A percentile compares a stretch with the other conserved stretches of the same genome.
Evolutionary conservation across 805 yeast species (phyloP).

Genomic region (Nakazawaea peltata): DNA sequence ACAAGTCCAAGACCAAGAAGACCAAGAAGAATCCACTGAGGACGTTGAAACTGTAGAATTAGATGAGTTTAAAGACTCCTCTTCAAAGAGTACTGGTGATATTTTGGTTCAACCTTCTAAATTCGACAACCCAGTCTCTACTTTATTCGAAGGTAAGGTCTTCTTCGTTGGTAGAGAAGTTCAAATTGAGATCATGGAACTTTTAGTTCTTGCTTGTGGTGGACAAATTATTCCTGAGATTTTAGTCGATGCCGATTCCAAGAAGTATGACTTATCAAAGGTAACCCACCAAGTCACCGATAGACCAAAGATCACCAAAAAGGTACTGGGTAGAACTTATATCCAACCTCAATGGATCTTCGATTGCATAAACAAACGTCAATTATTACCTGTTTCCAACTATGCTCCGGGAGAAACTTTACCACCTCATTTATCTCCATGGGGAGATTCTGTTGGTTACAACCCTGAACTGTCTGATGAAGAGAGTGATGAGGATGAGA

Average conservation of each 20-base stretch:
- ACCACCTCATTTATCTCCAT: conserved; percentile 97
- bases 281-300: conserved; percentile 94
- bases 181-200: conserved; percentile 84
- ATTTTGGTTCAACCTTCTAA: conserved; percentile 63
- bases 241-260: conserved; percentile 53
- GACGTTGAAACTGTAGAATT: conserved; percentile 41
- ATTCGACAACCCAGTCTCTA: conserved; percentile 49
- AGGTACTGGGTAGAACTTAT: conserved; percentile 87
- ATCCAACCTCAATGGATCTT: conserved; percentile 98
- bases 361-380: conserved; percentile 77
- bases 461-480: conserved; percentile 60
- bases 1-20: conserved; percentile 28
- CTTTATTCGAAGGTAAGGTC: conserved; percentile 63
- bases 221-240: conserved; percentile 83
- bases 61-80: conserved; percentile 64
- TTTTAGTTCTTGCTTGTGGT: conserved; percentile 78
- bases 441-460: conserved; percentile 94
- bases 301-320: conserved; percentile 72
- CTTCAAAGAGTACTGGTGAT: conserved; percentile 62
- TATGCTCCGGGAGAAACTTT: conserved; percentile 93
- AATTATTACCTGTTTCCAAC: conserved; percentile 64
- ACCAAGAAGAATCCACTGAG: too few relatives aligned
- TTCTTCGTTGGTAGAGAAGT: conserved; percentile 95
- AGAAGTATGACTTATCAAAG: conserved; percentile 48
- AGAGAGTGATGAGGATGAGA: conserved; percentile 36